Evolutionary conservation across 768 basidiomycete species (phyloP).

Genomic region (Mycena galopus): DNA sequence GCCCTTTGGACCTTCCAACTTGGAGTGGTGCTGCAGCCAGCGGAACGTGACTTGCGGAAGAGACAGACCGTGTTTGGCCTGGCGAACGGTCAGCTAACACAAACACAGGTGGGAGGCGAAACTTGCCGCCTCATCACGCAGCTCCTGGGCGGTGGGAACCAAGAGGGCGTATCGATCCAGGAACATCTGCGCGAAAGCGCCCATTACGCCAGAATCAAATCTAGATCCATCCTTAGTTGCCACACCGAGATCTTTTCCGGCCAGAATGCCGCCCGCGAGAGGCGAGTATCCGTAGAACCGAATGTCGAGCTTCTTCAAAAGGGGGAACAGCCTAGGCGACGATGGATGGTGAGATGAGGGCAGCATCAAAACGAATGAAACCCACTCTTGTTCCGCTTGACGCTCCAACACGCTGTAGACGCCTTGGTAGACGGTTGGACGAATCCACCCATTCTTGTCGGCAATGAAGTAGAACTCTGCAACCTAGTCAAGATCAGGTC

Average conservation of each 20-base stretch:
- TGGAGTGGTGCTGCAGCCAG: background rate
- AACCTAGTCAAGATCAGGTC: background rate
- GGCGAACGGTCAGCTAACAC: background rate
- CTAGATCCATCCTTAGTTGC: background rate
- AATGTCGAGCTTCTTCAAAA: background rate
- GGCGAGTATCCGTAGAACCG: background rate
- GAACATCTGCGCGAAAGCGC: background rate
- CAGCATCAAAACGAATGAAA: background rate
- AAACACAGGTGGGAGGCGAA: background rate
- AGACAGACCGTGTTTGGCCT: background rate
- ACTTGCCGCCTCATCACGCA: background rate
- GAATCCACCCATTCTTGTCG: background rate
- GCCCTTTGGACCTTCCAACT: background rate
- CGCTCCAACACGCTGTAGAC: background rate
- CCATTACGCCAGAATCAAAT: background rate
- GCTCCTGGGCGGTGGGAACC: background rate
- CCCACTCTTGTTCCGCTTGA: background rate
- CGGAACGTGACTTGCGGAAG: background rate
- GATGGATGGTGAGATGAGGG: background rate
- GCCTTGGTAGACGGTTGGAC: background rate
- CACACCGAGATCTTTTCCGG: background rate
- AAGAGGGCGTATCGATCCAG: background rate
- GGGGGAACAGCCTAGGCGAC: background rate
- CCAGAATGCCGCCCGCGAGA: background rate
- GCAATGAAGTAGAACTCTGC: background rate